phyloP scores from a whole-genome alignment of 164 flowering plant species.

The Tetracentron sinense region DNA sequence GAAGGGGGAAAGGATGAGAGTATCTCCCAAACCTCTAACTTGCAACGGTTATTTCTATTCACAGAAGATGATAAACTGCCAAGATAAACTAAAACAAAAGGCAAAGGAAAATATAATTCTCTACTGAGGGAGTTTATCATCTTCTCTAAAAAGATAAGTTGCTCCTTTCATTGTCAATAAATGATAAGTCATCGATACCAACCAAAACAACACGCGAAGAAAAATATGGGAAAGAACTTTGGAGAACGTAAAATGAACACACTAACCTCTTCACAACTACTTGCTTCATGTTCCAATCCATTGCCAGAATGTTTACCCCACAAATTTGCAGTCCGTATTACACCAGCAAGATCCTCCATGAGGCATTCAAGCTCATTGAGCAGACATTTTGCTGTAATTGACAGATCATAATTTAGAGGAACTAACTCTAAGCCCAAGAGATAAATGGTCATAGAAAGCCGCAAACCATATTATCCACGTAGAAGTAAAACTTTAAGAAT shows the following conservation, averaged over 20 bases:
- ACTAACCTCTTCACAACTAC: constrained; percentile 22
- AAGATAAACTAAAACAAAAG: no score
- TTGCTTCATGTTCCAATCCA: constrained; percentile 18
- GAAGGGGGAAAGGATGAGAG: background rate
- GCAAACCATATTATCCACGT: background rate
- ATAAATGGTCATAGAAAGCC: background rate
- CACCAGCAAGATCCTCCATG: constrained; percentile 29
- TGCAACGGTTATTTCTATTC: background rate
- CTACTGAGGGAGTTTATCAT: no score
- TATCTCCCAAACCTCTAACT: background rate
- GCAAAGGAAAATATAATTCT: no score
- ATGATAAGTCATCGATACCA: no score
- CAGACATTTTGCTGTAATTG: constrained; percentile 43
- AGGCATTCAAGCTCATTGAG: constrained; percentile 48
- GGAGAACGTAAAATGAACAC: background rate
- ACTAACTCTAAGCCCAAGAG: background rate
- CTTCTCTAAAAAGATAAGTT: no score
- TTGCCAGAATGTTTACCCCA: constrained; percentile 15
- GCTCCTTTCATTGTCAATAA: no score
- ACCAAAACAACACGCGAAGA: background rate
- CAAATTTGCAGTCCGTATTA: constrained; percentile 18
- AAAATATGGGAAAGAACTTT: background rate
- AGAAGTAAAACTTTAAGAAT: background rate
- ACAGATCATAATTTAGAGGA: background rate
- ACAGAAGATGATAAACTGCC: no score